These are phyloP conservation scores for Talaromyces thailandensis DNA, from an alignment of 495 filamentous ascomycete genomes.

Conservation along the genomic window DNA sequence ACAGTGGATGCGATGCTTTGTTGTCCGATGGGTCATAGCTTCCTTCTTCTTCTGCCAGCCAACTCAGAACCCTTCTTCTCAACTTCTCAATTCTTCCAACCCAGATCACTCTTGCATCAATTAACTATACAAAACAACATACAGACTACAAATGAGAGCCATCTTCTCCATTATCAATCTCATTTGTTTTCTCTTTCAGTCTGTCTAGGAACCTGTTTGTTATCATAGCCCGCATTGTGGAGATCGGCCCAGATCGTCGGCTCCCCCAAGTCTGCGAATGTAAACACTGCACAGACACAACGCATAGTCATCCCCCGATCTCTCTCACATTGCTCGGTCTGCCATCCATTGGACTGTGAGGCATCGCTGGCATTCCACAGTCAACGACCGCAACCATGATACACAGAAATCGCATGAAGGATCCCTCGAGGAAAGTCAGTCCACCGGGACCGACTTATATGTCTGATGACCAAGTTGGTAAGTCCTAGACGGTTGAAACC, in stretches of 20 bases:
- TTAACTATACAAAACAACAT: too few relatives aligned
- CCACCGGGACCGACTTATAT: constrained; percentile 74
- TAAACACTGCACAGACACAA: not conserved
- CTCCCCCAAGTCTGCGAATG: not conserved
- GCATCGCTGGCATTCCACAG: not conserved
- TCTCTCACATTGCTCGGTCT: not conserved
- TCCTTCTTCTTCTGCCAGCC: not conserved
- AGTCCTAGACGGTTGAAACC: constrained; percentile 21
- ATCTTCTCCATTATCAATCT: not conserved
- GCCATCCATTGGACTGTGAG: not conserved
- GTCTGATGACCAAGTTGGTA: constrained; percentile 81
- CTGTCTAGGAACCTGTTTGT: not conserved
- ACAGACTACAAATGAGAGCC: too few relatives aligned
- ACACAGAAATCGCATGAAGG: constrained; percentile 31
- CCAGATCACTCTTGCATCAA: too few relatives aligned
- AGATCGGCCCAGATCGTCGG: constrained; percentile 3
- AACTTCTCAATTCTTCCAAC: too few relatives aligned
- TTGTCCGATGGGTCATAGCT: constrained; percentile 10
- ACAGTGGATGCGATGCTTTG: constrained; percentile 1
- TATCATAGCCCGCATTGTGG: not conserved
- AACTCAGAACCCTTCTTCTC: not conserved
- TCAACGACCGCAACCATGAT: constrained; percentile 14
- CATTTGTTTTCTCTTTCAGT: not conserved
- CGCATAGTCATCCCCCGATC: not conserved
- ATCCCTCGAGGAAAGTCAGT: constrained; percentile 50